phyloP scores from a whole-genome alignment of 2,329 filamentous ascomycete species.

The Calonectria fujianensis region DNA sequence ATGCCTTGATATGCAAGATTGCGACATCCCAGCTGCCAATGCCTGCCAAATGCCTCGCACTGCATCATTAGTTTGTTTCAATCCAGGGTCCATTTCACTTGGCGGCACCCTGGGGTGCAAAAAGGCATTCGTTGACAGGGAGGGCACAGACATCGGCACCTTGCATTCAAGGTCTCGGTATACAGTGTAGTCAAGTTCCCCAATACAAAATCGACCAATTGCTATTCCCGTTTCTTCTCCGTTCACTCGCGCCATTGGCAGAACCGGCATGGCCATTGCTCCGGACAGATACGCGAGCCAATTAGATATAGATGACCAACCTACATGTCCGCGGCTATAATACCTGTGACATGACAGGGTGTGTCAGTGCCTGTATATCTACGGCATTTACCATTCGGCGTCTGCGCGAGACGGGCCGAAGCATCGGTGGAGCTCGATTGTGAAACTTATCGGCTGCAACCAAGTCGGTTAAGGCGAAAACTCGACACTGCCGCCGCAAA shows the following conservation, averaged over 20 bases:
- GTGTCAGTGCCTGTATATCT: neutral
- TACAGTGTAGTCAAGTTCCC: too few species aligned
- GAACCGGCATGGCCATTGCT: neutral
- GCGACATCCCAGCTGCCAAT: neutral
- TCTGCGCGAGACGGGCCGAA: neutral
- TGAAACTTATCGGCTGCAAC: constrained; percentile 7
- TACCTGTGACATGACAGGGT: neutral
- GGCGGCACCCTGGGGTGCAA: neutral
- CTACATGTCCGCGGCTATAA: neutral
- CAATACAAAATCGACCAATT: neutral
- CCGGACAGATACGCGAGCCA: neutral
- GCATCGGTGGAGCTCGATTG: neutral
- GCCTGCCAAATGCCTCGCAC: neutral
- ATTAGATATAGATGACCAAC: neutral
- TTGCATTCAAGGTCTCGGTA: neutral
- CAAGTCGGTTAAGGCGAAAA: constrained; percentile 3
- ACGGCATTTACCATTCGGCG: neutral
- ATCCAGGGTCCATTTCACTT: neutral
- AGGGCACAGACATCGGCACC: neutral
- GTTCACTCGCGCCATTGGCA: neutral
- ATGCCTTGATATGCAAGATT: constrained; percentile 19
- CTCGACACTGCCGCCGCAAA: neutral
- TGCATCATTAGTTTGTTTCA: neutral
- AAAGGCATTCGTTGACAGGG: neutral
- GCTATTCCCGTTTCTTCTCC: neutral